These are phyloP conservation scores for Bothriochloa decipiens DNA, from an alignment of 176 grass and related monocot species.

Conservation along the genomic window DNA sequence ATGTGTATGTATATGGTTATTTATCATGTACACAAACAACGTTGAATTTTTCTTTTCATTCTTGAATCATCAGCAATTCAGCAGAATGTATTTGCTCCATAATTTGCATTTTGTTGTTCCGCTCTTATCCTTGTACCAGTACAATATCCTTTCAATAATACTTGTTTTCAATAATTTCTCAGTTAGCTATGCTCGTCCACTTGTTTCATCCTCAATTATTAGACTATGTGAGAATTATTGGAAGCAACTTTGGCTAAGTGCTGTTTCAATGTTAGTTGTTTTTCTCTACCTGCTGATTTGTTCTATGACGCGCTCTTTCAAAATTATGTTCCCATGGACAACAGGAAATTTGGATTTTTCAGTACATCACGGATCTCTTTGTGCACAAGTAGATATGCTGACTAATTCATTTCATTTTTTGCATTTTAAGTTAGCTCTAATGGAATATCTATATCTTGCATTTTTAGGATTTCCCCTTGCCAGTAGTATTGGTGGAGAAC, in stretches of 20 bases:
- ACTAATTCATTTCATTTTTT: not conserved
- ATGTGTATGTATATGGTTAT: not conserved
- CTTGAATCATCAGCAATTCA: not conserved
- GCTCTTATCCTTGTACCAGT: not conserved
- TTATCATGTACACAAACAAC: not conserved
- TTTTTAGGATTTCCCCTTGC: conserved; percentile 68
- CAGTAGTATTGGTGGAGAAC: conserved; percentile 85
- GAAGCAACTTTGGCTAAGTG: not conserved
- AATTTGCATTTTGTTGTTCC: not conserved
- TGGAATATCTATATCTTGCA: conserved; percentile 1
- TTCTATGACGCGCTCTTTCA: not conserved
- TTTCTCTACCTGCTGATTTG: not conserved
- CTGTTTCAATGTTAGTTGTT: not conserved
- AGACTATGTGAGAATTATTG: not conserved
- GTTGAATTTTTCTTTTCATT: not conserved
- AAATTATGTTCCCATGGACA: not conserved
- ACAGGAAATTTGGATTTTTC: not conserved
- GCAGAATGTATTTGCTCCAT: not conserved
- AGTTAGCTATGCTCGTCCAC: not conserved
- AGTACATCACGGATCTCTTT: not conserved
- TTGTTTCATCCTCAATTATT: not conserved
- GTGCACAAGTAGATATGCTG: not conserved
- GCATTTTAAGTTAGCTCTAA: conserved; percentile 12
- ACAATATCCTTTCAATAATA: not conserved
- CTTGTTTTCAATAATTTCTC: not conserved